Conservation (phyloP, 1,139 yeast genomes). For the Diutina rugosa region DNA sequence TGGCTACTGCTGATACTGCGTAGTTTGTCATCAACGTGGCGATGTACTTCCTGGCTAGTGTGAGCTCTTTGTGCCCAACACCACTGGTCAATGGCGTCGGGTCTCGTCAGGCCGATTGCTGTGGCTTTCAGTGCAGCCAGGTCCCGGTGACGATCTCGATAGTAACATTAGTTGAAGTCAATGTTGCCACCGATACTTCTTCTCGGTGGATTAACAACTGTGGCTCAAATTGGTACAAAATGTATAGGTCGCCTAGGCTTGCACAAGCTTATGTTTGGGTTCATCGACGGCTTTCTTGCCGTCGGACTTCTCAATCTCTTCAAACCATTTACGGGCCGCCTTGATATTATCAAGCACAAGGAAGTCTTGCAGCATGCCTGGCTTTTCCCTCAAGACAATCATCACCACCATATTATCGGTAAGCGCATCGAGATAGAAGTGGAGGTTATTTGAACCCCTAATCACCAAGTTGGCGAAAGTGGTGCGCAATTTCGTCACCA, state of each 20-base stretch:
- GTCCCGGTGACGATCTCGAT: no score
- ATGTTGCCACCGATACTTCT: no score
- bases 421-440: slow-evolving; percentile 52
- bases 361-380: slow-evolving; percentile 27
- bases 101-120: no score
- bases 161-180: no score
- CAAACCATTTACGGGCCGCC: slow-evolving; percentile 58
- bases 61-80: no score
- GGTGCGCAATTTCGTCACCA: slow-evolving; percentile 77
- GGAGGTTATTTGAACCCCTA: slow-evolving; percentile 60
- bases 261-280: neutral
- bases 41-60: no score
- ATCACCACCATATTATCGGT: slow-evolving; percentile 67
- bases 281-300: neutral
- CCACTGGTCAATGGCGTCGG: no score
- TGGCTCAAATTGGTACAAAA: no score
- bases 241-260: neutral
- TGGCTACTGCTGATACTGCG: no score
- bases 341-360: slow-evolving; percentile 54
- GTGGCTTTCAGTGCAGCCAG: no score
- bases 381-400: slow-evolving; percentile 43
- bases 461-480: slow-evolving; percentile 69
- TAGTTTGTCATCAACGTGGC: no score
- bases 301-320: slow-evolving; percentile 30
- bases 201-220: no score